A percentile compares a stretch with the other conserved stretches of the same genome.
Conservation (phyloP, 1,284 basidiomycete species). For the Cryptococcus jaspeensis region DNA sequence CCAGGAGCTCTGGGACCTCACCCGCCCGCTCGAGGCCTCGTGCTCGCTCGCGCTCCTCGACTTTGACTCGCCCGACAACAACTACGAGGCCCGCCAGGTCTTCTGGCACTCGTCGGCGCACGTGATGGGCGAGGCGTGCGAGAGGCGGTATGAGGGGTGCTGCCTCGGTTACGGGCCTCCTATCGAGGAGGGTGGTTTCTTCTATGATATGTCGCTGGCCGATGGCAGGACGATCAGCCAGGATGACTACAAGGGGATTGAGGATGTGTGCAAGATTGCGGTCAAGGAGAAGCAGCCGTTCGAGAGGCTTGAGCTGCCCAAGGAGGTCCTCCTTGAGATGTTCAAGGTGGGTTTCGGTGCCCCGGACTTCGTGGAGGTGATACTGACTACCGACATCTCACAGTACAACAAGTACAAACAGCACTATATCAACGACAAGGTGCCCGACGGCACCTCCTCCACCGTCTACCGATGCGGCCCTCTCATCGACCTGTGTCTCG, state of each 20-base stretch:
- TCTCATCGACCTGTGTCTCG: constrained; percentile 96
- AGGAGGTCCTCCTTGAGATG: constrained; percentile 94
- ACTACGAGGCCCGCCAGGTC: constrained; percentile 85
- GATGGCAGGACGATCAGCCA: constrained; percentile 65
- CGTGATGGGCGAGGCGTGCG: constrained; percentile 96
- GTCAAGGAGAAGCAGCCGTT: constrained; percentile 98
- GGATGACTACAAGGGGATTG: constrained; percentile 83
- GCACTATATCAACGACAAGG: constrained; percentile 92
- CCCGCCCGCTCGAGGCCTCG: constrained; percentile 83
- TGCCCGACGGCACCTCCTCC: constrained; percentile 93
- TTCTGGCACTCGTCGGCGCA: constrained; percentile 99
- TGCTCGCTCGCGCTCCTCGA: constrained; percentile 83
- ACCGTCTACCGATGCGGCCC: constrained; percentile 99
- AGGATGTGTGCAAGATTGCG: constrained; percentile 81
- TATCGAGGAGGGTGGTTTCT: constrained; percentile 92
- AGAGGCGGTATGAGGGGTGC: constrained; percentile 89
- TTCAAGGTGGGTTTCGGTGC: constrained; percentile 66
- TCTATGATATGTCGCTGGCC: constrained; percentile 85
- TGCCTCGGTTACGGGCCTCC: constrained; percentile 97
- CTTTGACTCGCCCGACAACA: constrained; percentile 79
- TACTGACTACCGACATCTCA: not conserved
- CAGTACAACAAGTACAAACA: constrained; percentile 99
- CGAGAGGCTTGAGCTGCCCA: constrained; percentile 88
- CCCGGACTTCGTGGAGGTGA: not conserved
- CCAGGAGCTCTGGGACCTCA: constrained; percentile 89